Evolutionary conservation across 257 asterid species (phyloP).

Genomic region (Solanum dulcamara): DNA sequence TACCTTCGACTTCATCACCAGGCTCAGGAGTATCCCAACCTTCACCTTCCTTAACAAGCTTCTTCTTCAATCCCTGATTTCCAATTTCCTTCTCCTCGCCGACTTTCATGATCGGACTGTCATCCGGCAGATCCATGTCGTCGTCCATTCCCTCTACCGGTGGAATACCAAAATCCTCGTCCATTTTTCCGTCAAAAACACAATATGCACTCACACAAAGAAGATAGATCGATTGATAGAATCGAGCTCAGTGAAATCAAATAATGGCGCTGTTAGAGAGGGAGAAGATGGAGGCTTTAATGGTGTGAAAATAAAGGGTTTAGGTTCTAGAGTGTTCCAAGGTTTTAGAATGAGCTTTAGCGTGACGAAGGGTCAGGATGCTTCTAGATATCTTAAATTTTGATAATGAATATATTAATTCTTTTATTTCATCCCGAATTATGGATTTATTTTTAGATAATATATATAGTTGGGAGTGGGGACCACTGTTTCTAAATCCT

Average conservation of each 20-base stretch:
- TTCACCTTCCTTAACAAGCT: conserved; percentile 56
- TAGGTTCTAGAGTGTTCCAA: conserved; percentile 42
- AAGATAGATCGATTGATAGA: background rate
- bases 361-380: conserved; percentile 9
- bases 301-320: background rate
- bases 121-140: conserved; percentile 52
- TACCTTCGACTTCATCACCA: conserved; percentile 63
- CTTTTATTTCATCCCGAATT: background rate
- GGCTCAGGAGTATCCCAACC: conserved; percentile 58
- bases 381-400: conserved; percentile 14
- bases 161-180: conserved; percentile 53
- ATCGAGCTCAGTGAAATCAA: background rate
- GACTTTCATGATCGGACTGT: conserved; percentile 35
- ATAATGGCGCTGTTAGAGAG: background rate
- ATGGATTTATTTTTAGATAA: background rate
- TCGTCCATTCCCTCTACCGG: conserved; percentile 40
- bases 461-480: background rate
- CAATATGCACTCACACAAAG: background rate
- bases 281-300: background rate
- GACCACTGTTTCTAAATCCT: background rate
- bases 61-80: conserved; percentile 55
- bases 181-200: conserved; percentile 19
- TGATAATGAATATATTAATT: background rate
- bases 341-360: conserved; percentile 23
- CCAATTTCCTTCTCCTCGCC: conserved; percentile 78